Evolutionary conservation across 805 yeast genomes (phyloP).

Genomic region (Myxozyma kluyveri): DNA sequence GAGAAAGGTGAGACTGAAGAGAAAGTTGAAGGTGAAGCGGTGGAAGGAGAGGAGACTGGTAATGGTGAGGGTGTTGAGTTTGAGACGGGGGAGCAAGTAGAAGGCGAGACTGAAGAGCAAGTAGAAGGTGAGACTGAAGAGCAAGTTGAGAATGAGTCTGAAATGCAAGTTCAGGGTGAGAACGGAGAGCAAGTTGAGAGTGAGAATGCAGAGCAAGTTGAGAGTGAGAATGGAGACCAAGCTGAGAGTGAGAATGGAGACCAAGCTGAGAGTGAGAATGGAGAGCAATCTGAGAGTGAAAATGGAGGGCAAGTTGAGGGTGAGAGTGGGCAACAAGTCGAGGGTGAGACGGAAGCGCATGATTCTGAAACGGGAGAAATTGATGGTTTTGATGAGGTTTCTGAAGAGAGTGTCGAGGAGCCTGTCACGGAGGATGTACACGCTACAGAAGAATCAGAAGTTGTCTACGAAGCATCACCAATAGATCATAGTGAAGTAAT

Average conservation of each 20-base stretch:
- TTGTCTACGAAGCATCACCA: too few relatives aligned
- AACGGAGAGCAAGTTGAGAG: not conserved
- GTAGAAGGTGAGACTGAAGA: not conserved
- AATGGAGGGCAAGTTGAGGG: not conserved
- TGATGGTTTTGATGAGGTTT: not conserved
- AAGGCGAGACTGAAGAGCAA: not conserved
- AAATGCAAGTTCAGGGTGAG: not conserved
- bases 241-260: not conserved
- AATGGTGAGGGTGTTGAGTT: not conserved
- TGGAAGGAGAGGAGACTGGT: not conserved
- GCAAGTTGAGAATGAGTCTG: not conserved
- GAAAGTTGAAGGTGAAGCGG: slow-evolving; percentile 1
- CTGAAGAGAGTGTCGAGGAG: not conserved
- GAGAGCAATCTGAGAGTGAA: not conserved
- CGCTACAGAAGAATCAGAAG: not conserved
- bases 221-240: not conserved
- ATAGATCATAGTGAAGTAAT: not conserved
- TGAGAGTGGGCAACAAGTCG: not conserved
- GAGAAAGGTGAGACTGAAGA: not conserved
- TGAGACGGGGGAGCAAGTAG: slow-evolving; percentile 1
- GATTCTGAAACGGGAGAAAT: not conserved
- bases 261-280: not conserved
- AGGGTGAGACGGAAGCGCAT: not conserved
- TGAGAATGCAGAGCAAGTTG: not conserved
- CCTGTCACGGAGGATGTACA: not conserved